Evolutionary conservation across 441 rosid species (phyloP).

Genomic region (Bocquillonia castaneifolia): DNA sequence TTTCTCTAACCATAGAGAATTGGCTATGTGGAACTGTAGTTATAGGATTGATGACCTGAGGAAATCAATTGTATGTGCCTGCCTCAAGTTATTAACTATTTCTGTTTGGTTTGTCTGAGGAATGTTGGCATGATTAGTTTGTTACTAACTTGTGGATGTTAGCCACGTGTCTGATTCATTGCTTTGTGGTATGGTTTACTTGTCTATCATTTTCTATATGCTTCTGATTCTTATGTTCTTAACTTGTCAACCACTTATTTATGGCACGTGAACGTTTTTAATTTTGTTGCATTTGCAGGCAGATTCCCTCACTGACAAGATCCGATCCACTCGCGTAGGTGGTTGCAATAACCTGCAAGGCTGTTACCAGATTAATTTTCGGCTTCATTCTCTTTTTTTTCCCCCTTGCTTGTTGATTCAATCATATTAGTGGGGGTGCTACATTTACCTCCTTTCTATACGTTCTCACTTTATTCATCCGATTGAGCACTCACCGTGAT

Average conservation of each 20-base stretch:
- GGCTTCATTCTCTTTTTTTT: not conserved
- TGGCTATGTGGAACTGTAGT: not conserved
- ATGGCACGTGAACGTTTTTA: not conserved
- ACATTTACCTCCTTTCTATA: no score
- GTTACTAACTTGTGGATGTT: conserved; percentile 24
- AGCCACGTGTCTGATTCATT: conserved; percentile 36
- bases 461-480: no score
- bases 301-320: conserved; percentile 3
- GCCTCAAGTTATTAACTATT: not conserved
- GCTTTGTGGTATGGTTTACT: conserved; percentile 36
- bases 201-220: no score
- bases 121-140: not conserved
- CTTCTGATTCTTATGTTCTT: no score
- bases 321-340: not conserved
- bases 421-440: no score
- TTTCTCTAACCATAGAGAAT: not conserved
- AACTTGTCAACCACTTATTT: no score
- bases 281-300: conserved; percentile 8
- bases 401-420: not conserved
- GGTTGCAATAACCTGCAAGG: not conserved
- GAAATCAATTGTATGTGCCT: not conserved
- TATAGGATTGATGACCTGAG: not conserved
- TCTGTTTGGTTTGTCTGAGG: not conserved
- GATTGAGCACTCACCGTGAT: no score
- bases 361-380: not conserved